Base-by-base conservation (phyloP, 768 basidiomycete species). In the Hygrocybe coccinea region DNA sequence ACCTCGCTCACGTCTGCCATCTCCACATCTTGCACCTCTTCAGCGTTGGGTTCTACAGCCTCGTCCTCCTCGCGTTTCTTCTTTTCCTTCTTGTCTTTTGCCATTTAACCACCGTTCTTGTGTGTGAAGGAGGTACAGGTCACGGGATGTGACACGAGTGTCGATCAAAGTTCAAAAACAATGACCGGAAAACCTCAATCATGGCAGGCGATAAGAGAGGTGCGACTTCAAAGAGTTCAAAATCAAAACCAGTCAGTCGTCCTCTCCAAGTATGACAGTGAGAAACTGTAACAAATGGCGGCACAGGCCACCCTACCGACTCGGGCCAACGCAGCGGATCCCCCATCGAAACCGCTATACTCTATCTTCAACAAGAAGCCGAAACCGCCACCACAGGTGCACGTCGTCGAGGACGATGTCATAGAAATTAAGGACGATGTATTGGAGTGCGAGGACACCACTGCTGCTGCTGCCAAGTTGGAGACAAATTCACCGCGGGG, bases 61-160 rank as follows among this genome's bases (percentile, higher is more conserved):
- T 76, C 79, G 54, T 72, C 74, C 0, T 59, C 69, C 33, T 75
- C 73, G 66, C 82, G 82, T 68, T 76, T 77, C 74, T 85, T 86
- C 71, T 76, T 77, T 74, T 85, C 85, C 71, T 85, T 87, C 74
- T 84, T 90, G 72, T 87, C 86, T 74, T 84, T 89, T 55, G 77
- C 71, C 89, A 89, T 83, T 52, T n/a, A n/a, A n/a, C n/a, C n/a
- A n/a, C n/a, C n/a, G 21, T 29, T 24, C 24, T 22, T 10, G 25
- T 21, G 29, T 22, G 46, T 10, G 47, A 53, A 41, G 29, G 21
- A 6, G 5, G 44, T 36, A 50, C 37, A 19, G 24, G 51, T 54
- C 33, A 39, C 50, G 43, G 22, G 33, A 48, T 46, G 39, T 54
- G 11, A 57, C 33, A 56, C 5, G 10, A 25, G 39, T 19, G 4